Conservation (phyloP, 1,284 basidiomycete genomes). For the Pseudozyma flocculosa region DNA sequence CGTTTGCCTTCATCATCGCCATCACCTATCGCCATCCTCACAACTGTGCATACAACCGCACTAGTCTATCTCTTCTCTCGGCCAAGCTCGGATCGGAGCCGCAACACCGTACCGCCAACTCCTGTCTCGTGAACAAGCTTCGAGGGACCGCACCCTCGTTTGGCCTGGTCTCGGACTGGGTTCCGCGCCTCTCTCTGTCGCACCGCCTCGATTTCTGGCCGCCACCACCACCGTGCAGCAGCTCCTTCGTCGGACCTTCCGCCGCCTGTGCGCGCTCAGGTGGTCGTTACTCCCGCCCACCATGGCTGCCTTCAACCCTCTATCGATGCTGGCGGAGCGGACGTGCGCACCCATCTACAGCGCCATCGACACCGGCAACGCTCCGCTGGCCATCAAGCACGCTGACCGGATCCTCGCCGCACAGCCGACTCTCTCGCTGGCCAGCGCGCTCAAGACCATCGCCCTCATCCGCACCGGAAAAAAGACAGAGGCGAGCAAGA, state of each 20-base stretch:
- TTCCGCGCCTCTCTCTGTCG: too few relatives aligned
- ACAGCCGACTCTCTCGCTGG: constrained; percentile 30
- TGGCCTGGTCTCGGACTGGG: too few relatives aligned
- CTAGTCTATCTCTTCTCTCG: too few relatives aligned
- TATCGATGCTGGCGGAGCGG: constrained; percentile 37
- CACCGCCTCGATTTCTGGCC: too few relatives aligned
- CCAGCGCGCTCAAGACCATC: constrained; percentile 72
- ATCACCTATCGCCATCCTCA: too few relatives aligned
- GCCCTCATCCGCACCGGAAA: constrained; percentile 77
- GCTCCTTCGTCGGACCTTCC: too few relatives aligned
- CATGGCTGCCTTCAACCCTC: constrained; percentile 28
- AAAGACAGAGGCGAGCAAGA: constrained; percentile 72
- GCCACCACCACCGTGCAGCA: background rate
- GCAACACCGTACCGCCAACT: too few relatives aligned
- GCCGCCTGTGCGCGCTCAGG: background rate
- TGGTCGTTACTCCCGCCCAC: background rate
- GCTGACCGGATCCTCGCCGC: constrained; percentile 31
- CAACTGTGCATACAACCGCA: too few relatives aligned
- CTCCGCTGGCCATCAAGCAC: constrained; percentile 19
- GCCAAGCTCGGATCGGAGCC: too few relatives aligned
- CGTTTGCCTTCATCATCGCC: too few relatives aligned
- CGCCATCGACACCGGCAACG: constrained; percentile 43
- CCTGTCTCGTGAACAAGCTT: too few relatives aligned
- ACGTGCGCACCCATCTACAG: constrained; percentile 42
- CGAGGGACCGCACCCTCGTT: too few relatives aligned